These are phyloP conservation scores for Hymenoscyphus infarciens DNA, from an alignment of 2,329 filamentous ascomycete genomes.

Conservation along the genomic window DNA sequence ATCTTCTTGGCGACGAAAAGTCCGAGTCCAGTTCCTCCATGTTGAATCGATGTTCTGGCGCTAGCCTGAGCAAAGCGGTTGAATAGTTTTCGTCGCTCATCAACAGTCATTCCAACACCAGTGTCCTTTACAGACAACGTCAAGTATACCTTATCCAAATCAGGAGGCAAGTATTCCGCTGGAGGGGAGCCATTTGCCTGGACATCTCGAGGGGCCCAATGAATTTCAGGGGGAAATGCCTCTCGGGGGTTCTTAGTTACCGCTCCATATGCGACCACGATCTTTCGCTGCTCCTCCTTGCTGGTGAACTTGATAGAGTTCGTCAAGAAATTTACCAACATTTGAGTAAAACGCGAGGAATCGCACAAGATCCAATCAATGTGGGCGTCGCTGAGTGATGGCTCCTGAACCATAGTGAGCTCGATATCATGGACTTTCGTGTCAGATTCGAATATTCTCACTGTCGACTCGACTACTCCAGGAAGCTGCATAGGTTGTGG, in stretches of 20 bases:
- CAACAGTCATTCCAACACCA: slow-evolving; percentile 65
- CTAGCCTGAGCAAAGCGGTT: slow-evolving; percentile 75
- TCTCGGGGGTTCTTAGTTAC: slow-evolving; percentile 18
- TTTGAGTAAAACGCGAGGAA: slow-evolving; percentile 70
- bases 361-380: slow-evolving; percentile 68
- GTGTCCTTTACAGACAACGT: slow-evolving; percentile 73
- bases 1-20: slow-evolving; percentile 75
- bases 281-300: slow-evolving; percentile 54
- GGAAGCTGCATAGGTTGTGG: slow-evolving; percentile 67
- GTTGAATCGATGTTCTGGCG: slow-evolving; percentile 69
- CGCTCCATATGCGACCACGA: slow-evolving; percentile 40
- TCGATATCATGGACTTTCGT: slow-evolving; percentile 65
- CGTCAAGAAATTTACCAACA: slow-evolving; percentile 75
- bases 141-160: slow-evolving; percentile 54
- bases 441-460: slow-evolving; percentile 79
- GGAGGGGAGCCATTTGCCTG: slow-evolving; percentile 19
- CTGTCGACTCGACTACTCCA: slow-evolving; percentile 59
- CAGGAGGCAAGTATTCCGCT: slow-evolving; percentile 30
- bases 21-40: slow-evolving; percentile 75
- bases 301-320: slow-evolving; percentile 83
- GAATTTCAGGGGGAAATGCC: slow-evolving; percentile 8
- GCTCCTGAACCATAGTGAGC: slow-evolving; percentile 60
- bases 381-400: slow-evolving; percentile 54
- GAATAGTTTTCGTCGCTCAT: slow-evolving; percentile 71
- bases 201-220: slow-evolving; percentile 18